Evolutionary conservation across 2,329 filamentous ascomycete species (phyloP).

Genomic region (Aspergillus versicolor): DNA sequence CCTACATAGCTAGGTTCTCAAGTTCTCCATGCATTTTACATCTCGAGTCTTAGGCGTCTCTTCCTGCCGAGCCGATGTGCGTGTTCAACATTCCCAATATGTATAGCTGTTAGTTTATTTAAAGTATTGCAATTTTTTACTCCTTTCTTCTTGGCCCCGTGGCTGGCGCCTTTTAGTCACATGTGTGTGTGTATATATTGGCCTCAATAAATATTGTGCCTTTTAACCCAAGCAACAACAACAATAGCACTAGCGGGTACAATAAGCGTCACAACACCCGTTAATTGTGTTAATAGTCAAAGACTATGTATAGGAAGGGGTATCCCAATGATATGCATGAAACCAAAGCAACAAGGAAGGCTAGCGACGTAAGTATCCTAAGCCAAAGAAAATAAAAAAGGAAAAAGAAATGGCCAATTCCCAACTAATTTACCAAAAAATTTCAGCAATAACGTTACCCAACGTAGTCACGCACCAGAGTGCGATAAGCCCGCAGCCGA

Average conservation of each 20-base stretch:
- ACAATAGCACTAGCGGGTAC: neutral
- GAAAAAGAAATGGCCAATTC: neutral
- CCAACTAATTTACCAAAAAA: conserved; percentile 37
- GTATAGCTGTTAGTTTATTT: neutral
- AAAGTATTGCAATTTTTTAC: neutral
- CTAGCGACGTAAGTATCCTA: neutral
- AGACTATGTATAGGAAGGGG: neutral
- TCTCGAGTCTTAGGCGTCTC: neutral
- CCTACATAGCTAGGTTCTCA: neutral
- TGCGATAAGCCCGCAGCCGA: conserved; percentile 76
- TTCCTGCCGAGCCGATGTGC: neutral
- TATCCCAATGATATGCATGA: neutral
- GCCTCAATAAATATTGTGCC: neutral
- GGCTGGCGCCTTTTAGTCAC: neutral
- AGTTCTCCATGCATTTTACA: neutral
- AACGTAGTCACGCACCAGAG: conserved; percentile 80
- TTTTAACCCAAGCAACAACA: neutral
- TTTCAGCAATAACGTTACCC: conserved; percentile 77
- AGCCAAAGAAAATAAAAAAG: neutral
- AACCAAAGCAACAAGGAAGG: neutral
- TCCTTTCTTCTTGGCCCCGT: neutral
- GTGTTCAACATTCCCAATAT: neutral
- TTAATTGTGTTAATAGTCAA: neutral
- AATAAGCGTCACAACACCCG: neutral
- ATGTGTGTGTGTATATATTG: neutral